These are phyloP conservation scores for Tolypocladium endophyticum DNA, from an alignment of 2,329 filamentous ascomycete species.

Conservation along the genomic window DNA sequence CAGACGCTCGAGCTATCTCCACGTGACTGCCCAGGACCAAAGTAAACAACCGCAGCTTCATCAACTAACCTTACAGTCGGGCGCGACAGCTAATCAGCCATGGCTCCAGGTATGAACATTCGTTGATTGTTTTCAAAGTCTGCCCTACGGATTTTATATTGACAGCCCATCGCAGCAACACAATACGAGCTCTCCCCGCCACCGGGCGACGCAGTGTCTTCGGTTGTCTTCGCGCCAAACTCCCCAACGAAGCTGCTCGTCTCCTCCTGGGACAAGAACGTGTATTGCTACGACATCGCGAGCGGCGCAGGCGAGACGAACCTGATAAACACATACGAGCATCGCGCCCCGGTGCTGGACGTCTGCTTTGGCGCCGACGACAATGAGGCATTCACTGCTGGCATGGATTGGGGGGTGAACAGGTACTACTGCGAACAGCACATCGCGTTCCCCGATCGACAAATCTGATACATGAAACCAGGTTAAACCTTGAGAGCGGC, in stretches of 20 bases:
- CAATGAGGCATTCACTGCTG: conserved; percentile 74
- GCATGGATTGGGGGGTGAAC: conserved; percentile 78
- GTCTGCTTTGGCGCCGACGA: conserved; percentile 82
- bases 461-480: conserved; percentile 10
- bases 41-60: conserved; percentile 24
- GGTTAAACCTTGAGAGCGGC: conserved; percentile 60
- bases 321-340: conserved; percentile 64
- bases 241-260: conserved; percentile 72
- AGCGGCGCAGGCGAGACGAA: conserved; percentile 41
- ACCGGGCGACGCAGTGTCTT: conserved; percentile 78
- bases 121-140: background rate
- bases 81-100: conserved; percentile 13
- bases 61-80: conserved; percentile 5
- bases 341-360: conserved; percentile 78
- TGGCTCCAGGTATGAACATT: conserved; percentile 29
- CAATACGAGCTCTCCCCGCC: conserved; percentile 78
- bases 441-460: background rate
- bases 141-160: background rate
- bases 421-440: conserved; percentile 33
- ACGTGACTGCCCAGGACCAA: conserved; percentile 21
- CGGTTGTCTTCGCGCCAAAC: conserved; percentile 72
- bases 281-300: conserved; percentile 77
- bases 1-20: conserved; percentile 4
- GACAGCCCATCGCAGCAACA: conserved; percentile 34
- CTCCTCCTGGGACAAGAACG: conserved; percentile 86